Conservation (phyloP, 768 basidiomycete species). For the Pisolithus orientalis region DNA sequence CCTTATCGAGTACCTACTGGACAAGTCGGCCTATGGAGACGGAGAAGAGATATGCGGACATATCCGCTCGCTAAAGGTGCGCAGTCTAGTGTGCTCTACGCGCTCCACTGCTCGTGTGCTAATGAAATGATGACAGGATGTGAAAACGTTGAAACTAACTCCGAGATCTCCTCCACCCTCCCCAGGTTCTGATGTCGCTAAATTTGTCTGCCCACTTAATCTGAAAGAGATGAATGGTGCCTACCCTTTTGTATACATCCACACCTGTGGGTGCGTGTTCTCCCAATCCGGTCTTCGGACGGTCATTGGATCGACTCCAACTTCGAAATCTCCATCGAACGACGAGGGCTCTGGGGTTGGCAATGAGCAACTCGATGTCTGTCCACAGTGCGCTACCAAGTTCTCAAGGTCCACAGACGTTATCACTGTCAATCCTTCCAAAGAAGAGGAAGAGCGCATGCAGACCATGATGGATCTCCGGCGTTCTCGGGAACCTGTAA, state of each 20-base stretch:
- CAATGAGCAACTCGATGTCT: slow-evolving; percentile 45
- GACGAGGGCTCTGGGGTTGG: slow-evolving; percentile 20
- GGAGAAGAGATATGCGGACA: slow-evolving; percentile 91
- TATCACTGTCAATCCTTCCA: slow-evolving; percentile 59
- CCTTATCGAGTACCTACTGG: slow-evolving; percentile 83
- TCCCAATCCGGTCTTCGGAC: slow-evolving; percentile 78
- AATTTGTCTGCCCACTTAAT: slow-evolving; percentile 88
- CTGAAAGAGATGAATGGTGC: slow-evolving; percentile 92
- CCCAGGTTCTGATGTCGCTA: slow-evolving; percentile 43
- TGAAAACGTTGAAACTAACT: slow-evolving; percentile 78
- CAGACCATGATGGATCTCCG: slow-evolving; percentile 48
- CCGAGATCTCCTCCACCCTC: slow-evolving; percentile 50
- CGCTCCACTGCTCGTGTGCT: neutral
- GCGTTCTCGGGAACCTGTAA: slow-evolving; percentile 49
- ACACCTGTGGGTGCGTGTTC: slow-evolving; percentile 87
- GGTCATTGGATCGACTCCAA: slow-evolving; percentile 27
- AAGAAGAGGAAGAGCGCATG: slow-evolving; percentile 61
- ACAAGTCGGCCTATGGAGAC: slow-evolving; percentile 81
- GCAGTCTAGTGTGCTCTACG: slow-evolving; percentile 14
- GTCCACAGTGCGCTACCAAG: slow-evolving; percentile 73
- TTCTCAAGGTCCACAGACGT: slow-evolving; percentile 54
- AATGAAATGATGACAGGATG: slow-evolving; percentile 49
- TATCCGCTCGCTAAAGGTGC: slow-evolving; percentile 82
- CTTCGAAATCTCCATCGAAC: slow-evolving; percentile 17
- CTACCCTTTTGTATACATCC: slow-evolving; percentile 83